These are phyloP conservation scores for Westerdykella aurantiaca DNA, from an alignment of 2,329 filamentous ascomycete genomes.

Conservation along the genomic window DNA sequence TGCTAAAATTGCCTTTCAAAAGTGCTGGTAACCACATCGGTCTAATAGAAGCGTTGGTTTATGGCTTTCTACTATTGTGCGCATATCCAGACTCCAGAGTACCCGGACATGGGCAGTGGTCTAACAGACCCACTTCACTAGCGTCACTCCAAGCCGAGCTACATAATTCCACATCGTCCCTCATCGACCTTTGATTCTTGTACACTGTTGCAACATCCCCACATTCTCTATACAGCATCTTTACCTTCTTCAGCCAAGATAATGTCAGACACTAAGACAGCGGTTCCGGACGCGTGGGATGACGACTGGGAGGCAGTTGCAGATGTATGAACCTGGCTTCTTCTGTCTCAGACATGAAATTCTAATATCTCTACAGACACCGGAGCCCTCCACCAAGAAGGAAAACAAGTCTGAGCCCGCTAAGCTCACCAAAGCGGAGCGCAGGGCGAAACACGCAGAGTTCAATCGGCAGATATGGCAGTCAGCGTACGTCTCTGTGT, in stretches of 20 bases:
- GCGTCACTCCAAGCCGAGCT: too few relatives aligned
- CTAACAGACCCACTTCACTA: too few relatives aligned
- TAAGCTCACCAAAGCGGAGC: constrained; percentile 67
- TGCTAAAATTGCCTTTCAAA: too few relatives aligned
- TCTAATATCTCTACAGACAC: constrained; percentile 23
- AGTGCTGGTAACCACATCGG: too few relatives aligned
- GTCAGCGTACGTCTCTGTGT: constrained; percentile 59
- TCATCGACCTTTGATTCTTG: too few relatives aligned
- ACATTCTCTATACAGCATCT: background rate
- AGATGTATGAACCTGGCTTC: constrained; percentile 49
- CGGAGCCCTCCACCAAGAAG: background rate
- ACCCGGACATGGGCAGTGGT: too few relatives aligned
- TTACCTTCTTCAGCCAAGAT: background rate
- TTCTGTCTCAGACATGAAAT: too few relatives aligned
- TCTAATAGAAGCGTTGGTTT: too few relatives aligned
- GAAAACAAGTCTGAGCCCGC: constrained; percentile 37
- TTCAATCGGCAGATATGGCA: constrained; percentile 84
- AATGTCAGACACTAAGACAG: constrained; percentile 32
- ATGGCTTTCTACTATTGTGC: too few relatives aligned
- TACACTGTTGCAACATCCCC: background rate
- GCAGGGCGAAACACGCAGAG: constrained; percentile 72
- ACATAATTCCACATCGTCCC: too few relatives aligned
- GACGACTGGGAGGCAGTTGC: constrained; percentile 82
- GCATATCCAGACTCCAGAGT: too few relatives aligned
- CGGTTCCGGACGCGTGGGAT: constrained; percentile 66